Evolutionary conservation across 2,329 filamentous ascomycete species (phyloP), one percentile per base, ranked within the genome.

Genomic region (Sporothrix variecibatus): DNA sequence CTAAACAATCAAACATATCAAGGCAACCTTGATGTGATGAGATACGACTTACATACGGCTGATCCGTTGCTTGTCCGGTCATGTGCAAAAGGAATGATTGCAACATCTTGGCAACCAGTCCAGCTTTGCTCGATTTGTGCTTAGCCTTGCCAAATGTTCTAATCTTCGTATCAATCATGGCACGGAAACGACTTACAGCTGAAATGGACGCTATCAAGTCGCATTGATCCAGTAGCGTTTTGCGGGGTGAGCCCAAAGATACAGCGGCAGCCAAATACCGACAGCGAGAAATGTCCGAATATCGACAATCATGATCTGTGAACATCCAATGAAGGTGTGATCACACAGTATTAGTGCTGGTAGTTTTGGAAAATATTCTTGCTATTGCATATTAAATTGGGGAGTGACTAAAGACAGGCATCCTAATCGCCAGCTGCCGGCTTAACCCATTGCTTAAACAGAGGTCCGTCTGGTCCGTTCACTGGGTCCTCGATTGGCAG

Each of bases 251-350:
- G 5, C 9, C 12, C 56, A 17, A 26, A 9, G 56, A 31, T 17
- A 58, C 34, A 40, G 58, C 31, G 31, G 23, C 17, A 62, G 12
- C 28, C 17, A 40, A 31, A 40, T n/a, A 64, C 12, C 58, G 58
- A 64, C 58, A 38, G 58, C 58, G 58, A 64, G 58, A 64, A 40
- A 9, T 64, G 17, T 40, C 58, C 58, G 58, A 64, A 11, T 23
- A 56, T 28, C 53, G n/a, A n/a, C n/a, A n/a, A n/a, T n/a, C n/a
- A n/a, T n/a, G n/a, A n/a, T n/a, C n/a, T n/a, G n/a, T n/a, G n/a
- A n/a, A n/a, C n/a, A n/a, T n/a, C n/a, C n/a, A n/a, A n/a, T n/a
- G n/a, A n/a, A n/a, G n/a, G n/a, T n/a, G n/a, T n/a, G n/a, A n/a
- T n/a, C n/a, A n/a, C n/a, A n/a, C n/a, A n/a, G n/a, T n/a, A n/a